These are phyloP conservation scores for Reticulascus tulasneorum DNA, from an alignment of 2,329 filamentous ascomycete genomes.

Conservation along the genomic window DNA sequence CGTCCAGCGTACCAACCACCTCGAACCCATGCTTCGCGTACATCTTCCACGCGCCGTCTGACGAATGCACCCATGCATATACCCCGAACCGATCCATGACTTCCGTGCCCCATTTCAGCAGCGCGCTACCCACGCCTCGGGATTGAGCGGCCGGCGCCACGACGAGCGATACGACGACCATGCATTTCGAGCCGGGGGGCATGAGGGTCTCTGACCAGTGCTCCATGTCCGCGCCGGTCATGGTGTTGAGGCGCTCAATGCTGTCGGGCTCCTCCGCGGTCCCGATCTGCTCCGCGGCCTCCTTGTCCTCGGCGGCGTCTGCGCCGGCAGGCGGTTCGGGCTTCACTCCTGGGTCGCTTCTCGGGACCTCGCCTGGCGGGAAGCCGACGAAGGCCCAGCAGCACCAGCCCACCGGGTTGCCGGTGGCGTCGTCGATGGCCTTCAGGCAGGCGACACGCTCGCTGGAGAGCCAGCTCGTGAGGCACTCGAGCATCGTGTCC, in stretches of 20 bases:
- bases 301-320: too few relatives aligned
- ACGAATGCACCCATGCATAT: too few relatives aligned
- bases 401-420: constrained; percentile 25
- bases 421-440: constrained; percentile 23
- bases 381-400: constrained; percentile 27
- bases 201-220: constrained; percentile 21
- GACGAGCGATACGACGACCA: constrained; percentile 29
- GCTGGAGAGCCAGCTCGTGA: constrained; percentile 16
- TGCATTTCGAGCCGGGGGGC: constrained; percentile 19
- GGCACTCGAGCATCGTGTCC: constrained; percentile 14
- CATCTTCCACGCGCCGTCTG: too few relatives aligned
- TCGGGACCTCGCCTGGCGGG: constrained; percentile 18
- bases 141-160: constrained; percentile 25
- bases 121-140: constrained; percentile 25
- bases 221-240: constrained; percentile 24
- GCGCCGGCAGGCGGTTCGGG: constrained; percentile 8
- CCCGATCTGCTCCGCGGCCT: too few relatives aligned
- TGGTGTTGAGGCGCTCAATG: constrained; percentile 22
- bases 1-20: too few relatives aligned
- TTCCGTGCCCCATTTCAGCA: too few relatives aligned
- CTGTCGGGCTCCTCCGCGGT: too few relatives aligned
- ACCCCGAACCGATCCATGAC: too few relatives aligned
- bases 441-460: constrained; percentile 24
- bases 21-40: too few relatives aligned
- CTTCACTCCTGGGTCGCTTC: too few relatives aligned